Evolutionary conservation across 805 yeast species (phyloP), one percentile per base, ranked within the genome.

Genomic region (Candida broadrunensis): DNA sequence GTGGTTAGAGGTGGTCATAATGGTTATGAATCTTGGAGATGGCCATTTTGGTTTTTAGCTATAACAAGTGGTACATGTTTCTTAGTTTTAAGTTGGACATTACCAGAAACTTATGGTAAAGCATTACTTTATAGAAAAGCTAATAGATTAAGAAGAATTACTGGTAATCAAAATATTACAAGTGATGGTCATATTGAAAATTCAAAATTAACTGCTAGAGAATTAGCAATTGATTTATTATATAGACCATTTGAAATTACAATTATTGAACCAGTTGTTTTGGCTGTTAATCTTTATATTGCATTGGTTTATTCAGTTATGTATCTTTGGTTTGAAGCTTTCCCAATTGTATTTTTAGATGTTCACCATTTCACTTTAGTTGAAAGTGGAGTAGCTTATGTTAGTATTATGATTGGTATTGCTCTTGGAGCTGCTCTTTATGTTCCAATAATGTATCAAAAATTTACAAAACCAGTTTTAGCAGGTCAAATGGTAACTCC

Each of bases 321-420:
- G 52, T 81, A 78, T 54, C 58, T 78, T 21, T 80, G 76, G 66
- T 77, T 80, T 50, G 85, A 73, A 65, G 51, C 55, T 12, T 49
- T 47, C 27, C 85, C 86, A 7, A 63, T 79, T 25, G 78, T 76
- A 3, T 80, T 72, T 46, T 39, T 46, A 5, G 75, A 64, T 3
- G 50, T 67, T n/a, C 65, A 75, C 48, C 52, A 65, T 35, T 80
- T 80, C 55, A 66, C 74, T 5, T 49, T 66, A 16, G 63, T 78
- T 24, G 73, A 72, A 35, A 40, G 52, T 39, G 84, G 85, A 34
- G 57, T 67, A 3, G 56, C 81, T 0, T 80, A 66, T 55, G 32
- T 75, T 33, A 66, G 77, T n/a, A 43, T 56, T 25, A 42, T 56
- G 50, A 81, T 83, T 11, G 85, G 85, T 17, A 60, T 67, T 21